Evolutionary conservation across 2,329 filamentous ascomycete genomes (phyloP).

Genomic region (Drechmeria coniospora): DNA sequence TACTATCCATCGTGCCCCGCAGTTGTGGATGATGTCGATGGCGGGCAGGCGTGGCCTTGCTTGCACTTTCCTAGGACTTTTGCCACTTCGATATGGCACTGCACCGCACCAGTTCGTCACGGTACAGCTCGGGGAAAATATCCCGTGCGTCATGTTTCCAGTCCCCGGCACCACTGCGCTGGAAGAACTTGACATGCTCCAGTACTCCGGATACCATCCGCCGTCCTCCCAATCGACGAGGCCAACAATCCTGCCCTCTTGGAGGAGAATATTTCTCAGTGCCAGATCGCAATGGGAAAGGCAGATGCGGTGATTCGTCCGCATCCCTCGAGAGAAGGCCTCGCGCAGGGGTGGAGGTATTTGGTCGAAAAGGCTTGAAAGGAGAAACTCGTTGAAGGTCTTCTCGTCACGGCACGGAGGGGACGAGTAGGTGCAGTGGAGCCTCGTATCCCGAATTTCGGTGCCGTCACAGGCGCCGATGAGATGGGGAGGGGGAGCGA

Average conservation of each 20-base stretch:
- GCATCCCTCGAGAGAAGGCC: constrained; percentile 10
- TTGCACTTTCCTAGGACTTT: constrained; percentile 8
- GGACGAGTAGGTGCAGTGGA: constrained; percentile 8
- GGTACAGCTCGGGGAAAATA: constrained; percentile 12
- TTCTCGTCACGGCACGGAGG: constrained; percentile 9
- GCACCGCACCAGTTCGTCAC: constrained; percentile 12
- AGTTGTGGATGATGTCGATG: too few species aligned
- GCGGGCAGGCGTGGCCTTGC: too few species aligned
- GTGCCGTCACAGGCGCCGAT: constrained; percentile 13
- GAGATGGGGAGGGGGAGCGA: constrained; percentile 7
- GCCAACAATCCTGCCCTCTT: constrained; percentile 21
- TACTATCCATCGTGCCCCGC: too few species aligned
- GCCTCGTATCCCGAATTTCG: constrained; percentile 12
- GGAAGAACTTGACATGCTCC: constrained; percentile 19
- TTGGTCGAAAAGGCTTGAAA: constrained; percentile 5
- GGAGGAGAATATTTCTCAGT: constrained; percentile 26
- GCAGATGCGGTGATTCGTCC: constrained; percentile 16
- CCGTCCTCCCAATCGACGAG: constrained; percentile 32
- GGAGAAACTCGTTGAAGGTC: constrained; percentile 12
- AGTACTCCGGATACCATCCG: constrained; percentile 31
- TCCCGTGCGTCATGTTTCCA: constrained; percentile 10
- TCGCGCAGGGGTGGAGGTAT: constrained; percentile 8
- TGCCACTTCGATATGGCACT: constrained; percentile 10
- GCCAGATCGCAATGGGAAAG: constrained; percentile 37
- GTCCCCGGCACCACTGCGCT: constrained; percentile 7